These are phyloP conservation scores for Vanrija sp. DNA, from an alignment of 1,284 basidiomycete genomes.

Conservation along the genomic window DNA sequence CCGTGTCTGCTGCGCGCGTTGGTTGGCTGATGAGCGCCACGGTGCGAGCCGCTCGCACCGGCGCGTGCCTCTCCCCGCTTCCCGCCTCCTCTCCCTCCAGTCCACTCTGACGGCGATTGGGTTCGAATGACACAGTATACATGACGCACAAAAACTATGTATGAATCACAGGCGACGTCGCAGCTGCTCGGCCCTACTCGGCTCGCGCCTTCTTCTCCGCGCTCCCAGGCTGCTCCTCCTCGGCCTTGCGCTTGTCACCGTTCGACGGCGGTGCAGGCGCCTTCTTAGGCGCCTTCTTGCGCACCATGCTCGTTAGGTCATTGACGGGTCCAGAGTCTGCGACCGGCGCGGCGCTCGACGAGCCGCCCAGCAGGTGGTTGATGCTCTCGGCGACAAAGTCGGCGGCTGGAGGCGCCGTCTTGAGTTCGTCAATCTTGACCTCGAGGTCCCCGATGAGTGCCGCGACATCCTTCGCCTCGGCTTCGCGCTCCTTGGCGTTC, in stretches of 20 bases:
- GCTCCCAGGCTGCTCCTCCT: constrained; percentile 47
- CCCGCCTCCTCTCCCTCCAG: too few relatives aligned
- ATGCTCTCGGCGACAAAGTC: constrained; percentile 48
- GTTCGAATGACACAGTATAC: too few relatives aligned
- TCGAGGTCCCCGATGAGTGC: constrained; percentile 74
- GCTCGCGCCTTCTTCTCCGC: constrained; percentile 63
- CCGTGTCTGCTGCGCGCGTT: too few relatives aligned
- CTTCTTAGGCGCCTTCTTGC: constrained; percentile 65
- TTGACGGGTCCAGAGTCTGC: constrained; percentile 58
- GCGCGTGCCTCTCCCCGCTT: too few relatives aligned
- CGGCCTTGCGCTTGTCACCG: constrained; percentile 22
- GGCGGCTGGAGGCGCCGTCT: constrained; percentile 63
- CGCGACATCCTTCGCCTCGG: constrained; percentile 69
- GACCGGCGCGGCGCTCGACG: constrained; percentile 27
- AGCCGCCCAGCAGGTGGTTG: constrained; percentile 52
- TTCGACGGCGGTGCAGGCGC: not conserved
- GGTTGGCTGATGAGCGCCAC: too few relatives aligned
- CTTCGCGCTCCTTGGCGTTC: constrained; percentile 64
- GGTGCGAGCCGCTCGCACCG: too few relatives aligned
- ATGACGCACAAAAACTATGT: too few relatives aligned
- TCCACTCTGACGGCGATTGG: too few relatives aligned
- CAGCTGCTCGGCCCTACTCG: constrained; percentile 37
- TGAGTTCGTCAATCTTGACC: constrained; percentile 82
- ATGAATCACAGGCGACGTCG: too few relatives aligned
- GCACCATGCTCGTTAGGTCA: constrained; percentile 74